Base-by-base conservation (phyloP, 805 yeast genomes). In the Peterozyma toletana region DNA sequence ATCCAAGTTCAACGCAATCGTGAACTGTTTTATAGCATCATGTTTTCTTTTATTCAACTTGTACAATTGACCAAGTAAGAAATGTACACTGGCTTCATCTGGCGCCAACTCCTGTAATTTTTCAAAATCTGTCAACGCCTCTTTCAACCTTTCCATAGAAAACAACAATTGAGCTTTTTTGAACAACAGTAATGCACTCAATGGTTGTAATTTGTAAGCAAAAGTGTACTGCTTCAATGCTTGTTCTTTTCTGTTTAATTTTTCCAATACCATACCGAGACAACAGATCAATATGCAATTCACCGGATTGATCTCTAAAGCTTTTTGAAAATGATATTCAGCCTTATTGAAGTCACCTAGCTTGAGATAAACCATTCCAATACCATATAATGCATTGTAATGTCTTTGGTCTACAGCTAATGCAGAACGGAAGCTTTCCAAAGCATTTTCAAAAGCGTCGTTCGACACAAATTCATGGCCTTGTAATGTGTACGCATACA, bases 341-440 rank as follows among this genome's bases (percentile, higher is more conserved):
- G 98, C 96, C 53, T 80, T 79, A 37, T 76, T 78, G 55, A 80
- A 80, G 53, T 87, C 89, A 5, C 97, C 98, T 42, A 89, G 65
- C 55, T 88, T 86, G 59, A 88, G 74, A 59, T 82, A 84, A 29
- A 89, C 95, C 91, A 89, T 88, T 7, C 98, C 99, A 45, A 93
- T 76, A 27, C 99, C 99, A 56, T 93, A 93, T 55, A 90, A 79
- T 0, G 98, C 97, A 62, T 91, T 93, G 62, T 90, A 93, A 58
- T 88, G 96, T 45, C 89, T 71, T 39, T 82, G 73, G 55, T 91
- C 96, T 36, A 81, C 71, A 18, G 83, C 66, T 38, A 93, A 69
- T 3, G 96, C 95, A 49, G 72, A 70, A 33, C 96, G 64, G 71
- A 89, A 93, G 48, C 87, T 78, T 45, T 83, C 86, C 48, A 85